phyloP scores from a whole-genome alignment of 1,139 yeast genomes.

The Barnettozyma hawaiiensis region DNA sequence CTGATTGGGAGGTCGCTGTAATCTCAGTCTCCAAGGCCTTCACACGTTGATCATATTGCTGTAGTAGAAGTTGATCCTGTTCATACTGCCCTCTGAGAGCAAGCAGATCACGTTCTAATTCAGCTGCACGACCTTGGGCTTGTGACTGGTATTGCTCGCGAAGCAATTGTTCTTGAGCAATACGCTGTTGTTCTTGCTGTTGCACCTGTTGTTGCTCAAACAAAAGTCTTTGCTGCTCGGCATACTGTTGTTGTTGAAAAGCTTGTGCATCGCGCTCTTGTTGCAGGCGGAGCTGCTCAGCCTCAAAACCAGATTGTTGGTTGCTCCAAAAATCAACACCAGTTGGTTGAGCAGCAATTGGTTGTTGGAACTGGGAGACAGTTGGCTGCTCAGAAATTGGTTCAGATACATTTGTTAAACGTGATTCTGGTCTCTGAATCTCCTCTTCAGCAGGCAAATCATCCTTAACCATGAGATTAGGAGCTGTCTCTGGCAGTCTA shows the following conservation, averaged over 20 bases:
- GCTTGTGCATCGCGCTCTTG: constrained; percentile 46
- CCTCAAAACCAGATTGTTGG: constrained; percentile 33
- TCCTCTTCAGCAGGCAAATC: constrained; percentile 24
- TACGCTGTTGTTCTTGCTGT: constrained; percentile 67
- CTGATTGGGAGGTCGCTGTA: constrained; percentile 53
- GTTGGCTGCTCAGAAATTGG: constrained; percentile 44
- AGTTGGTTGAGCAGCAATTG: constrained; percentile 28
- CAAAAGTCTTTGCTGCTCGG: constrained; percentile 62
- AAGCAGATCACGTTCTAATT: constrained; percentile 74
- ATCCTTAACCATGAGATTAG: constrained; percentile 50
- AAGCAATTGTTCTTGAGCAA: constrained; percentile 67
- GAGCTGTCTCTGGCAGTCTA: constrained; percentile 67
- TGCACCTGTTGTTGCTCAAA: constrained; percentile 68
- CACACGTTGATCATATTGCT: constrained; percentile 85
- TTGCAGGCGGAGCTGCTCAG: constrained; percentile 45
- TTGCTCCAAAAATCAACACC: constrained; percentile 44
- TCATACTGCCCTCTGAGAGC: constrained; percentile 79
- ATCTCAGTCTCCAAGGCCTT: constrained; percentile 77
- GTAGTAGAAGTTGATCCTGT: constrained; percentile 76
- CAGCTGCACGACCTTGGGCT: constrained; percentile 74
- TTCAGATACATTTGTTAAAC: constrained; percentile 32
- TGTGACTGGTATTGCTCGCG: constrained; percentile 71
- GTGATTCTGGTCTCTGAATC: constrained; percentile 41
- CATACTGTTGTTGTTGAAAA: constrained; percentile 39
- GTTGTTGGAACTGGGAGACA: constrained; percentile 31